phyloP scores from a whole-genome alignment of 1,284 basidiomycete species.

The Tranzscheliella williamsii region DNA sequence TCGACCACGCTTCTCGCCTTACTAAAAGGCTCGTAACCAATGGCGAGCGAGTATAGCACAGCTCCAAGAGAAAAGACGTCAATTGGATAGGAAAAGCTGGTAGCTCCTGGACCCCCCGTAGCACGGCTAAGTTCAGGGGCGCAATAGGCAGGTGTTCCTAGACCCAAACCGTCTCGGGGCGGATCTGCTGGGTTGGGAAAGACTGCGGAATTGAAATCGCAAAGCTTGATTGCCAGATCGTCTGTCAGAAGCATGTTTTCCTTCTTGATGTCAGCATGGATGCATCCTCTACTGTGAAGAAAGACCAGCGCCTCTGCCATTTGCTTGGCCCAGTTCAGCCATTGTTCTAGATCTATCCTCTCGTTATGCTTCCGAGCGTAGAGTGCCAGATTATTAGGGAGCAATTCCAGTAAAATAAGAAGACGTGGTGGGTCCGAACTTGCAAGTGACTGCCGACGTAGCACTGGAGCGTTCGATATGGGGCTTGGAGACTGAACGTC shows the following conservation, averaged over 20 bases:
- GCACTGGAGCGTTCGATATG: not conserved
- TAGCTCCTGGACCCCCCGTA: constrained; percentile 20
- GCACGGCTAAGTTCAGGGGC: constrained; percentile 55
- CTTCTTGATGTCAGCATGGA: constrained; percentile 58
- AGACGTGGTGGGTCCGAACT: constrained; percentile 45
- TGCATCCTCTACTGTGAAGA: constrained; percentile 50
- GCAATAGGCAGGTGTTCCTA: constrained; percentile 58
- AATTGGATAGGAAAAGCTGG: constrained; percentile 47
- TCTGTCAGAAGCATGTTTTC: constrained; percentile 56
- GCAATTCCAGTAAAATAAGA: constrained; percentile 55
- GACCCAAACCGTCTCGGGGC: constrained; percentile 45
- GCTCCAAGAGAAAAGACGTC: constrained; percentile 57
- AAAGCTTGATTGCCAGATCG: constrained; percentile 51
- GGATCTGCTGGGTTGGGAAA: constrained; percentile 50
- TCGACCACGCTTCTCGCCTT: constrained; percentile 52
- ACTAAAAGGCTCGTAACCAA: constrained; percentile 50
- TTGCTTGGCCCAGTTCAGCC: constrained; percentile 50
- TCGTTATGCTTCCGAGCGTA: constrained; percentile 32
- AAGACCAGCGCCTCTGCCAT: constrained; percentile 46
- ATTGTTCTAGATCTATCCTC: constrained; percentile 42
- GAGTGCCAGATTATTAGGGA: constrained; percentile 46
- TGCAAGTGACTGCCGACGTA: not conserved
- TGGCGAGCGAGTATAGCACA: constrained; percentile 56
- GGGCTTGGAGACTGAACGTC: not conserved
- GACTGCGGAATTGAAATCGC: constrained; percentile 59